A percentile compares a stretch with the other conserved stretches of the same genome.
Conservation (phyloP, 2,329 filamentous ascomycete species). For the Aspergillus eucalypticola region DNA sequence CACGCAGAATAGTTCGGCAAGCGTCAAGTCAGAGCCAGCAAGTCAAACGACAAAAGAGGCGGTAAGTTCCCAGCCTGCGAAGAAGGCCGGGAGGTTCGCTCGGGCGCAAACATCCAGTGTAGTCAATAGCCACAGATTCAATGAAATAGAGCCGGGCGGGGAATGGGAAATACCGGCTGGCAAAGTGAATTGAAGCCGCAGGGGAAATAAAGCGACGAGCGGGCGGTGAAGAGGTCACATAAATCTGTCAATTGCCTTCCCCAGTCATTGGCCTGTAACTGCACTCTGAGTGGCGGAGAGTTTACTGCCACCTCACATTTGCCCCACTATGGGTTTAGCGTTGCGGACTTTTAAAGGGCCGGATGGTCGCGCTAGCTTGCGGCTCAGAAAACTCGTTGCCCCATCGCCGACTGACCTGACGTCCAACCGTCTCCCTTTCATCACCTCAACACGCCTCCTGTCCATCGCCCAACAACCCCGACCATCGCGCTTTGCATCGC, state of each 20-base stretch:
- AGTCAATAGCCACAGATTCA: conserved; percentile 6
- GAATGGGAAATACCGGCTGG: conserved; percentile 7
- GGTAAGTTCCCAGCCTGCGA: conserved; percentile 25
- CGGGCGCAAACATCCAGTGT: conserved; percentile 30
- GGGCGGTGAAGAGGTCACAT: conserved; percentile 27
- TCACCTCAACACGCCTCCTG: conserved; percentile 35
- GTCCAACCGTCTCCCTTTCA: conserved; percentile 45
- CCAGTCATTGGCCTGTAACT: neutral
- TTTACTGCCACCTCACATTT: neutral
- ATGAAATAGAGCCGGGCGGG: conserved; percentile 11
- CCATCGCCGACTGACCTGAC: conserved; percentile 43
- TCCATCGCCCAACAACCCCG: conserved; percentile 35
- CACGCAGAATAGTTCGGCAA: conserved; percentile 7
- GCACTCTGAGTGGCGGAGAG: conserved; percentile 8
- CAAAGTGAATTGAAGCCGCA: conserved; percentile 11
- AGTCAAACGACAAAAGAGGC: conserved; percentile 1
- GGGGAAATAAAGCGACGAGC: conserved; percentile 14
- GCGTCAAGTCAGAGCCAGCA: neutral
- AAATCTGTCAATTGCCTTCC: conserved; percentile 9
- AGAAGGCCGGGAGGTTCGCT: conserved; percentile 25
- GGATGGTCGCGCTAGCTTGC: conserved; percentile 27
- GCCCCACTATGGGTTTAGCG: conserved; percentile 10
- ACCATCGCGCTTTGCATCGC: conserved; percentile 47
- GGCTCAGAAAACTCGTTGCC: conserved; percentile 43
- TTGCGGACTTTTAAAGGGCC: conserved; percentile 20